Evolutionary conservation across 768 basidiomycete genomes (phyloP).

Genomic region (Cantharellus anzutake): DNA sequence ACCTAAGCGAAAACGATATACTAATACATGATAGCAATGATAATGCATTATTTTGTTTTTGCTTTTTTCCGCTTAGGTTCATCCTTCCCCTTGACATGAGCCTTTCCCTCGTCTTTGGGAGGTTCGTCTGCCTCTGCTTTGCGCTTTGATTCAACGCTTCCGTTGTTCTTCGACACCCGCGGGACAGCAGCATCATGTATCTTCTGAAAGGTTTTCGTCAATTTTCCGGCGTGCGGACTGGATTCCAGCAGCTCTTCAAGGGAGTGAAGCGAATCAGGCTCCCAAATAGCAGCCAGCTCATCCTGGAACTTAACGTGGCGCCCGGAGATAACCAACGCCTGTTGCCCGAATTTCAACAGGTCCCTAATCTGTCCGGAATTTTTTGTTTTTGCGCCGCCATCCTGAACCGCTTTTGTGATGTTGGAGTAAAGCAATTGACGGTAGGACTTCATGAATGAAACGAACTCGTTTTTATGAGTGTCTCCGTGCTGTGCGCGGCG

Average conservation of each 20-base stretch:
- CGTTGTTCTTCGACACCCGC: neutral
- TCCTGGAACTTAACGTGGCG: slow-evolving; percentile 20
- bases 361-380: slow-evolving; percentile 57
- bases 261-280: slow-evolving; percentile 33
- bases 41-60: neutral
- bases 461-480: slow-evolving; percentile 22
- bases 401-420: slow-evolving; percentile 28
- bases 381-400: slow-evolving; percentile 22
- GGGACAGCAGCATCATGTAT: neutral
- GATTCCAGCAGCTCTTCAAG: slow-evolving; percentile 15
- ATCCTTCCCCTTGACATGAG: neutral
- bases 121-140: neutral
- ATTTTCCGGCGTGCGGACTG: neutral
- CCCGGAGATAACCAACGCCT: neutral
- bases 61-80: neutral
- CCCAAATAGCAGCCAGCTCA: slow-evolving; percentile 32
- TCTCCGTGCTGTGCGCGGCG: slow-evolving; percentile 14
- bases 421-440: slow-evolving; percentile 30
- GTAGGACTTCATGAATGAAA: slow-evolving; percentile 31
- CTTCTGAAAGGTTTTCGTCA: neutral
- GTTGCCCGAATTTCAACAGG: slow-evolving; percentile 37
- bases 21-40: no score
- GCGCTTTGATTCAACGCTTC: neutral
- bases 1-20: no score
- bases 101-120: neutral